Percentiles rank a stretch among this genome's conserved stretches.
Conservation (phyloP, 163 green algal genomes). For the Volvox carteri region DNA sequence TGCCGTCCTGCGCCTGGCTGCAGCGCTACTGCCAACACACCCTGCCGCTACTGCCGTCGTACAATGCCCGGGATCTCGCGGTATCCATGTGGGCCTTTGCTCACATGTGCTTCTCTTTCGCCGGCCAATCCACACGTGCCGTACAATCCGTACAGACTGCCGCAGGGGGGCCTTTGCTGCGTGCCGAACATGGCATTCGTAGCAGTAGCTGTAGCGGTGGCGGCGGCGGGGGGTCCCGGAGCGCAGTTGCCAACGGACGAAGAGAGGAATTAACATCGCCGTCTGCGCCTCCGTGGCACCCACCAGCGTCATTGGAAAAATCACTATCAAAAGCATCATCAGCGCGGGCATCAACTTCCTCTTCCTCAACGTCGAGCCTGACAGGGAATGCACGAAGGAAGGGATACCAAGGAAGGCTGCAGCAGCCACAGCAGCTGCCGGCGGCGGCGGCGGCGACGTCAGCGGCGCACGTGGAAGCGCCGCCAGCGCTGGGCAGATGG, state of each 20-base stretch:
- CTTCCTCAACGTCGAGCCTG: no score
- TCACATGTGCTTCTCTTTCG: not conserved
- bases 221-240: not conserved
- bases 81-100: slow-evolving; percentile 40
- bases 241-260: not conserved
- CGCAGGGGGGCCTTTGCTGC: not conserved
- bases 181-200: no score
- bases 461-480: not conserved
- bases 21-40: slow-evolving; percentile 50
- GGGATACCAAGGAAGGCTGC: no score
- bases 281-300: no score
- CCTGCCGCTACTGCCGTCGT: slow-evolving; percentile 23
- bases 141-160: not conserved
- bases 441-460: not conserved
- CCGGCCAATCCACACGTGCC: not conserved
- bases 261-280: no score
- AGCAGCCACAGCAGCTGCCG: not conserved
- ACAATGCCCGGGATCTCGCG: not conserved
- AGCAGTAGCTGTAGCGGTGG: not conserved
- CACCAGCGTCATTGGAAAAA: no score
- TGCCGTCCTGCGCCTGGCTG: slow-evolving; percentile 22
- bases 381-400: no score
- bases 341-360: no score
- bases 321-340: no score
- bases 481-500: slow-evolving; percentile 14